Percentiles rank a stretch among this genome's conserved stretches.
phyloP scores from a whole-genome alignment of 306 rosid species.

The Lagenaria siceraria region DNA sequence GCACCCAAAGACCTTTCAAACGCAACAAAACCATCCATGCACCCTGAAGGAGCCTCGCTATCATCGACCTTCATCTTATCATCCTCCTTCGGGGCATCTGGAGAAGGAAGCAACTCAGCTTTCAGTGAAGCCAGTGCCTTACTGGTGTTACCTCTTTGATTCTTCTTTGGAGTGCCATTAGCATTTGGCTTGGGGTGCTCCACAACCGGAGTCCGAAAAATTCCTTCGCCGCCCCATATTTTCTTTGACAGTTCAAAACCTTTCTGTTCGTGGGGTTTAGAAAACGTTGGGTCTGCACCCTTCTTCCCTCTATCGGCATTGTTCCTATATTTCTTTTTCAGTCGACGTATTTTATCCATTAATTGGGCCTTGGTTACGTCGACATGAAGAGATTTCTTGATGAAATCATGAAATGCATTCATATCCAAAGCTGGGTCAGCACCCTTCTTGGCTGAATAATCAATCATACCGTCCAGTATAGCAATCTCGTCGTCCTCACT shows the following conservation, averaged over 20 bases:
- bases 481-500: conserved; percentile 44
- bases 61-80: conserved; percentile 8
- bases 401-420: conserved; percentile 26
- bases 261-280: conserved; percentile 29
- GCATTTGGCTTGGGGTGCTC: conserved; percentile 18
- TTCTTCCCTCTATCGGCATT: conserved; percentile 17
- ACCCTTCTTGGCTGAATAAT: conserved; percentile 21
- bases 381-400: conserved; percentile 29
- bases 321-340: conserved; percentile 42
- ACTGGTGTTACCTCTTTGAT: conserved; percentile 15
- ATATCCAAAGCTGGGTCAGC: conserved; percentile 17
- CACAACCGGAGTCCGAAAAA: not conserved
- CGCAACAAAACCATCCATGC: conserved; percentile 16
- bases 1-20: conserved; percentile 12
- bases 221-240: conserved; percentile 34
- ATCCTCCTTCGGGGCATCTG: conserved; percentile 4
- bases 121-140: conserved; percentile 13
- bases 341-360: conserved; percentile 33
- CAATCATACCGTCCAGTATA: conserved; percentile 30
- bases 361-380: conserved; percentile 30
- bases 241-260: conserved; percentile 35
- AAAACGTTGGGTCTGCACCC: conserved; percentile 11
- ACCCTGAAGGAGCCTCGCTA: not conserved
- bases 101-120: not conserved
- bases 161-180: conserved; percentile 18